Conservation (phyloP, 2,329 filamentous ascomycete species). For the Lachnellula suecica region DNA sequence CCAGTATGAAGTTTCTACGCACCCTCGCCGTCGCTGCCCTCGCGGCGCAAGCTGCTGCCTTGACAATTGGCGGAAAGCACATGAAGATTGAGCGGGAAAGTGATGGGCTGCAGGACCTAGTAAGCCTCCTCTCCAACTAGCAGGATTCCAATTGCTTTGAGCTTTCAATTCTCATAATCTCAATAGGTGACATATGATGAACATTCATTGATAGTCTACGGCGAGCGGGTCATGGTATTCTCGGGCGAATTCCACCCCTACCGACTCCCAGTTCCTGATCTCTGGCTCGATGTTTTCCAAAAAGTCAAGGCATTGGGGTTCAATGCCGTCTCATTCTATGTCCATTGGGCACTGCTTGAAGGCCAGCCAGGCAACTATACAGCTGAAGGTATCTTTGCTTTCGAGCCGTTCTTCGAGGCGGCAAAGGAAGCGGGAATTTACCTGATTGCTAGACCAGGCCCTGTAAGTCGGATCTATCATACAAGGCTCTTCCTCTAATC, state of each 20-base stretch:
- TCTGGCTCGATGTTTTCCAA: constrained; percentile 74
- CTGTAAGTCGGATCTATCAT: constrained; percentile 16
- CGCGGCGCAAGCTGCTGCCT: constrained; percentile 43
- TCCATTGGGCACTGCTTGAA: constrained; percentile 76
- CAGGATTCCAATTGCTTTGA: background rate
- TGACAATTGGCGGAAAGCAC: constrained; percentile 48
- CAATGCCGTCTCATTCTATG: constrained; percentile 77
- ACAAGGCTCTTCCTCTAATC: background rate
- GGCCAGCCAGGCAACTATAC: constrained; percentile 68
- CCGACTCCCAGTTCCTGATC: constrained; percentile 56
- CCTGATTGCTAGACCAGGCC: constrained; percentile 56
- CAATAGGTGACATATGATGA: constrained; percentile 59
- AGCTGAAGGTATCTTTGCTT: constrained; percentile 69
- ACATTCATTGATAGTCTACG: constrained; percentile 60
- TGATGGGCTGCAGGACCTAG: constrained; percentile 53
- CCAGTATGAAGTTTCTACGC: constrained; percentile 39
- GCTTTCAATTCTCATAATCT: background rate
- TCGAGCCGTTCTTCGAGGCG: constrained; percentile 75
- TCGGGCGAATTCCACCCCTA: constrained; percentile 65
- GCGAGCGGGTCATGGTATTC: constrained; percentile 62
- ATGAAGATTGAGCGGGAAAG: constrained; percentile 50
- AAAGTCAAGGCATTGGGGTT: constrained; percentile 82
- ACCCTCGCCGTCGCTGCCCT: constrained; percentile 36
- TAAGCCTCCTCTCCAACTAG: constrained; percentile 33
- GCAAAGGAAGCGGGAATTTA: constrained; percentile 74